Evolutionary conservation across 2,329 filamentous ascomycete genomes (phyloP), one percentile per base, ranked within the genome.

Genomic region (Pseudopithomyces maydicus): DNA sequence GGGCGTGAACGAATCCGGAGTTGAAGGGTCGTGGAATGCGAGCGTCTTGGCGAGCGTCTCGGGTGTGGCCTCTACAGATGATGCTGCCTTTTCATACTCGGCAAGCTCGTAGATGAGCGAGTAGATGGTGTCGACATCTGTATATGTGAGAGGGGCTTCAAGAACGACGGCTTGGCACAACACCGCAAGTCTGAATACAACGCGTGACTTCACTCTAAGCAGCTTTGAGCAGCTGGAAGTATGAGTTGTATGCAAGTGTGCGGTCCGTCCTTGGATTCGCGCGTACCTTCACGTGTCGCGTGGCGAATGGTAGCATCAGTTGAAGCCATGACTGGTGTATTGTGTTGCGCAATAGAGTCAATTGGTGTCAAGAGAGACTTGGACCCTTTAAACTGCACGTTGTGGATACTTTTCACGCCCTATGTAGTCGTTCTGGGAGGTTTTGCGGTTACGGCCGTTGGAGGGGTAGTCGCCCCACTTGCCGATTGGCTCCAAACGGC

Each of bases 121-220:
- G 23, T 97, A 85, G 74, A 98, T 97, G n/a, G 82, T 81, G 22
- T 88, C 85, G 55, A 96, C 86, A 70, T 98, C 94, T 96, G 57
- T 36, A 20, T 11, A 26, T n/a, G 44, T 56, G 60, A 52, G 58
- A 26, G 17, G 2, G 15, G 22, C 35, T 35, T 19, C 4, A 39
- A 6, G n/a, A 19, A 32, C 17, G 32, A 32, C 7, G 17, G 38
- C 11, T 6, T 17, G 8, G 43, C 6, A 19, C 20, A 44, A 10
- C 6, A 17, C 15, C n/a, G 35, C 35, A 36, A 6, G 35, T 14
- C 3, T 32, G 2, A 32, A 14, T 23, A 45, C 43, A 32, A 15
- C 17, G 10, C 14, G 20, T 44, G 14, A 2, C n/a, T n/a, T 29
- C 41, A 20, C 2, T 14, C 12, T 20, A 23, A 23, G 15, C 36